Conservation (phyloP, 1,284 basidiomycete species). For the Rugosomyces carneus region DNA sequence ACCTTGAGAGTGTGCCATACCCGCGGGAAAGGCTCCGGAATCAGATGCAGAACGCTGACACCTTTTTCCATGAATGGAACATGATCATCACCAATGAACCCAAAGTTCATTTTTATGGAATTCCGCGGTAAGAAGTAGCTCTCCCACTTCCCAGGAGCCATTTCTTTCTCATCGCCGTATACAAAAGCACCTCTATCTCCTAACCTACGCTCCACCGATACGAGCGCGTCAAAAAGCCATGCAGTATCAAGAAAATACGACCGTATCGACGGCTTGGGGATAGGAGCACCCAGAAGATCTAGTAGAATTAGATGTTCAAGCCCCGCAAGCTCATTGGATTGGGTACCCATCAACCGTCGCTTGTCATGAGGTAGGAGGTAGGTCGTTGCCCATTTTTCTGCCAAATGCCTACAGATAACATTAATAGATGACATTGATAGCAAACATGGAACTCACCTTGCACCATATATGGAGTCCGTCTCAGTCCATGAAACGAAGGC, state of each 20-base stretch:
- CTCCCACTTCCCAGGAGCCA: constrained; percentile 39
- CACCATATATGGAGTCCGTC: constrained; percentile 91
- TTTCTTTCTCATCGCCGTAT: constrained; percentile 35
- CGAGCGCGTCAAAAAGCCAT: constrained; percentile 82
- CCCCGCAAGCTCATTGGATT: constrained; percentile 60
- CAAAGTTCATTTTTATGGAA: constrained; percentile 34
- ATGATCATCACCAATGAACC: constrained; percentile 91
- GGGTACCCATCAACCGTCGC: constrained; percentile 50
- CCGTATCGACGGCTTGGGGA: constrained; percentile 53
- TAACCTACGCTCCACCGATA: constrained; percentile 61
- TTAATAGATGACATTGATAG: not conserved
- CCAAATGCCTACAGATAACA: constrained; percentile 66
- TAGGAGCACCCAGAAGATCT: constrained; percentile 77
- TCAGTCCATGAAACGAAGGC: constrained; percentile 90
- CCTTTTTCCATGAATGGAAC: constrained; percentile 83
- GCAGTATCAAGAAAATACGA: constrained; percentile 85
- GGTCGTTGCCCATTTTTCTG: constrained; percentile 72
- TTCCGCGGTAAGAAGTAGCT: constrained; percentile 61
- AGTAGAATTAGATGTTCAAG: constrained; percentile 89
- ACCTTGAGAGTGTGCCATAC: constrained; percentile 89
- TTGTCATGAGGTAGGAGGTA: constrained; percentile 58
- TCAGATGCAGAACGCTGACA: constrained; percentile 88
- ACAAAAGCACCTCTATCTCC: constrained; percentile 54
- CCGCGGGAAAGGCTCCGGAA: constrained; percentile 81
- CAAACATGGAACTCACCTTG: constrained; percentile 45